phyloP scores from a whole-genome alignment of 768 basidiomycete species.

The Lentinula sp. region DNA sequence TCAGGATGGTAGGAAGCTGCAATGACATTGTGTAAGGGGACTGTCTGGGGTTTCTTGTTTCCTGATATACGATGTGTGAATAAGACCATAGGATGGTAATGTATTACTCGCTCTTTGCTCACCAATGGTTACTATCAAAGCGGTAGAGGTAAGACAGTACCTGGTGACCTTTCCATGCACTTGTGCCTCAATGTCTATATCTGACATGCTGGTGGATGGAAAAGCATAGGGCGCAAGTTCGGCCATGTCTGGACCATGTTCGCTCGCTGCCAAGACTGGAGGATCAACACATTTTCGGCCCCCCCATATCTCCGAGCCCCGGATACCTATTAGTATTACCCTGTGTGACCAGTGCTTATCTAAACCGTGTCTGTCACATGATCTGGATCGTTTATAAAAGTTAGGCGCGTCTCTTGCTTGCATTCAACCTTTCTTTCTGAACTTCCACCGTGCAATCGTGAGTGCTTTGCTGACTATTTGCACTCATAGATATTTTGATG shows the following conservation, averaged over 20 bases:
- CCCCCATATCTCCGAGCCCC: neutral
- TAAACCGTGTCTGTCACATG: neutral
- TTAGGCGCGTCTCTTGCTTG: neutral
- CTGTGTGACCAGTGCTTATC: neutral
- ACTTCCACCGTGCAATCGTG: neutral
- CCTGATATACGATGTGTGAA: neutral
- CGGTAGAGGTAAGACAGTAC: neutral
- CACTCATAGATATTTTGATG: neutral
- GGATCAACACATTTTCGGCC: neutral
- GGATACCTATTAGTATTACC: neutral
- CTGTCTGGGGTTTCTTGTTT: slow-evolving; percentile 12
- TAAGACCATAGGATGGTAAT: neutral
- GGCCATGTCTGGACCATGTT: neutral
- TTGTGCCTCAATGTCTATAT: neutral
- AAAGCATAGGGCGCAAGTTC: neutral
- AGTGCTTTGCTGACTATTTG: too few relatives aligned
- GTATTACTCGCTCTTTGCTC: slow-evolving; percentile 3
- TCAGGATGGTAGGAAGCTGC: slow-evolving; percentile 35
- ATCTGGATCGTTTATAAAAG: neutral
- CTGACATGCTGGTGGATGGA: neutral
- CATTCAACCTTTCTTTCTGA: neutral
- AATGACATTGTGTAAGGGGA: slow-evolving; percentile 49
- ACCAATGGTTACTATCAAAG: slow-evolving; percentile 7
- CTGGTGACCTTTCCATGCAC: neutral
- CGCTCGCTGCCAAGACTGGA: neutral